Evolutionary conservation across 768 basidiomycete genomes (phyloP).

Genomic region (Naganishia randhawae): DNA sequence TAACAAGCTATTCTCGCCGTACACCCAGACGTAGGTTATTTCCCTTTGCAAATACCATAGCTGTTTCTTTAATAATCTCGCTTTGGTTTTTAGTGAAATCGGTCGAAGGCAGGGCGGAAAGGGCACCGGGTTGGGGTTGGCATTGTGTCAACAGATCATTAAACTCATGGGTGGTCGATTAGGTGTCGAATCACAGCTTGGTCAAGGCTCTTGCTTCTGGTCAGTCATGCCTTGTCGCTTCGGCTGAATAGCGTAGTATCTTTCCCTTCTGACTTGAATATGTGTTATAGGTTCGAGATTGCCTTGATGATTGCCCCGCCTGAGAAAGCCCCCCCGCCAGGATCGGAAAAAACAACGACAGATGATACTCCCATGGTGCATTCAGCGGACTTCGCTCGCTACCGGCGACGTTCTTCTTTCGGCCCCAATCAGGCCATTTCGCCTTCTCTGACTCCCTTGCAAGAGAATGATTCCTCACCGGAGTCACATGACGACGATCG

Average conservation of each 20-base stretch:
- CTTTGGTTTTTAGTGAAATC: conserved; percentile 48
- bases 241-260: not conserved
- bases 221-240: not conserved
- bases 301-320: conserved; percentile 43
- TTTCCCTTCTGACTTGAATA: not conserved
- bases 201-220: conserved; percentile 80
- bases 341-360: not conserved
- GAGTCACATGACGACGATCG: not conserved
- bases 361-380: not conserved
- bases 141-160: conserved; percentile 73
- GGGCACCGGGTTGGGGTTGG: conserved; percentile 68
- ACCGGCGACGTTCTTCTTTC: conserved; percentile 3
- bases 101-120: conserved; percentile 57
- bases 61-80: conserved; percentile 24
- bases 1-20: conserved; percentile 49
- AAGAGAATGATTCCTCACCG: not conserved
- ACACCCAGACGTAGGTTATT: conserved; percentile 45
- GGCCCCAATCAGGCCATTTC: conserved; percentile 7
- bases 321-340: conserved; percentile 13
- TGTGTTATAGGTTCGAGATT: conserved; percentile 39
- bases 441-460: not conserved
- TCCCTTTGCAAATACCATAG: conserved; percentile 57
- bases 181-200: conserved; percentile 54
- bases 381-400: conserved; percentile 13
- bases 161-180: conserved; percentile 69